Evolutionary conservation across 257 asterid genomes (phyloP), one percentile per base, ranked within the genome.

Genomic region (Solanum rostratum): DNA sequence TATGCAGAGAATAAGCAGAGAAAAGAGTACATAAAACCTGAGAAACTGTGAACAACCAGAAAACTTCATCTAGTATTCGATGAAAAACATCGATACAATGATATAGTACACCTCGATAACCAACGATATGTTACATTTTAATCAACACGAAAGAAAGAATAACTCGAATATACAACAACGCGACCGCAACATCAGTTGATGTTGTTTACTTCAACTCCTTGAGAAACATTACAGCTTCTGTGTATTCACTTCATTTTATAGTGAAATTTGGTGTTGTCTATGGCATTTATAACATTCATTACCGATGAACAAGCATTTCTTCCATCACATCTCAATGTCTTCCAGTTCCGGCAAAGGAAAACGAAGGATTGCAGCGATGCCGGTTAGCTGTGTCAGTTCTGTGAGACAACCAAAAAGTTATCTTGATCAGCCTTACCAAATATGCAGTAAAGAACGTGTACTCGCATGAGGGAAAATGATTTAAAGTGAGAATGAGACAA

Each of bases 281-380:
- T 18, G 29, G 43, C 65, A 50, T 16, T 27, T 78, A 39, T 69
- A 50, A 46, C 39, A 18, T 69, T 39, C 46, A 16, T 5, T 10
- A 78, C 45, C 11, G 45, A 50, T 53, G 46, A 50, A 50, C 11
- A 16, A 2, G 46, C 27, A 19, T 49, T 19, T 52, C 18, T 24
- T 83, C 68, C 70, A 27, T 89, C 87, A 97, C 98, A 97, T 97
- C 88, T 97, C 99, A 53, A 94, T 93, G 84, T 96, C 99, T 27
- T 96, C 99, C 84, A 96, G 90, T 5, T 96, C 98, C 2, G 98
- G 99, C 81, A 96, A 87, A 20, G 99, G 99, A 90, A 96, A 96
- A 10, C 98, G 97, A 82, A 96, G 98, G 69, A 93, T 93, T 14
- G 99, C 99, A 59, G 98, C 98, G 70, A 96, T 84, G 30, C 98